A percentile compares a stretch with the other conserved stretches of the same genome.
phyloP scores from a whole-genome alignment of 2,329 filamentous ascomycete genomes.

The Colletotrichum tropicale region DNA sequence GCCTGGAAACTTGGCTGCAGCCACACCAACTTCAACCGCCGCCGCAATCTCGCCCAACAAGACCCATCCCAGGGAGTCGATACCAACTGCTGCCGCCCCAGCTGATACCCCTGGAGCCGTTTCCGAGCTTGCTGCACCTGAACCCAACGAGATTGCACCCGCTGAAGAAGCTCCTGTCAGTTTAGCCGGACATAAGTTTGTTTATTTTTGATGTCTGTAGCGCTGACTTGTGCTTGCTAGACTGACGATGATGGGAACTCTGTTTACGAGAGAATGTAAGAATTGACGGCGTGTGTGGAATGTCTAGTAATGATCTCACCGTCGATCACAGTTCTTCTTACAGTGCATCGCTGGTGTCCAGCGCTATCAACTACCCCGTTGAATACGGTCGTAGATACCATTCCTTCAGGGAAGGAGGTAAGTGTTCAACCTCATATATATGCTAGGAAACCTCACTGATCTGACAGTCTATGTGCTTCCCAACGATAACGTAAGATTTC shows the following conservation, averaged over 20 bases:
- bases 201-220: fast-evolving
- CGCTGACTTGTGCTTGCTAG: not conserved
- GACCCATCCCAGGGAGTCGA: fast-evolving
- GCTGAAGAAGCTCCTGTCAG: not conserved
- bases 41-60: not conserved
- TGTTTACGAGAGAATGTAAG: not conserved
- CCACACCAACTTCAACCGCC: not conserved
- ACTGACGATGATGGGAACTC: not conserved
- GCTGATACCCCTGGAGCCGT: not conserved
- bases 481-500: constrained; percentile 33
- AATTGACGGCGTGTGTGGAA: not conserved
- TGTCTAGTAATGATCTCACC: not conserved
- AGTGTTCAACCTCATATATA: not conserved
- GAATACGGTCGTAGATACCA: constrained; percentile 11
- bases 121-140: too few species aligned
- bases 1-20: not conserved
- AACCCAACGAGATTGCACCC: not conserved
- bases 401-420: constrained; percentile 1
- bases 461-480: constrained; percentile 21
- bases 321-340: not conserved
- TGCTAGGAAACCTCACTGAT: not conserved
- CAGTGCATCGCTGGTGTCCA: not conserved
- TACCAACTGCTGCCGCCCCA: not conserved
- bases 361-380: not conserved
- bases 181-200: not conserved